phyloP scores from a whole-genome alignment of 331 rosid genomes.

The Malus hybrid region DNA sequence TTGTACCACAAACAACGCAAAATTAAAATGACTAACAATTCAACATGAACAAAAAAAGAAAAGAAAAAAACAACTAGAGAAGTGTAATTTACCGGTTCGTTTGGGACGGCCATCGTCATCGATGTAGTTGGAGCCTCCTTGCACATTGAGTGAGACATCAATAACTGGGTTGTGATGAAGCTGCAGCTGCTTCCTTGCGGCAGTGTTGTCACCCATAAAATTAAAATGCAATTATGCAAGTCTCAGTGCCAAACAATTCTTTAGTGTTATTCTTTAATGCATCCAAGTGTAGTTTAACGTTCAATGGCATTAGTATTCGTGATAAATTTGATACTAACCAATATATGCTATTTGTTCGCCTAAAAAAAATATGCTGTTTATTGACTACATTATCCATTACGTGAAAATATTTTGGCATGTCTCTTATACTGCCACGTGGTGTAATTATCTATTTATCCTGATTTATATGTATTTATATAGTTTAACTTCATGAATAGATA shows the following conservation, averaged over 20 bases:
- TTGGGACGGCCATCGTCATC: slow-evolving; percentile 72
- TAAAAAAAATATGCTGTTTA: not conserved
- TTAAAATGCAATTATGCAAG: not conserved
- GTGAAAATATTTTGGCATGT: not conserved
- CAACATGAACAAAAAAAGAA: not conserved
- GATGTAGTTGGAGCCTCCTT: slow-evolving; percentile 33
- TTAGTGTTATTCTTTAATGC: not conserved
- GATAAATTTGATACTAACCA: not conserved
- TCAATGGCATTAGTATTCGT: no score
- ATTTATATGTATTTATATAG: not conserved
- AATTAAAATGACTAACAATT: not conserved
- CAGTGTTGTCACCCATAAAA: slow-evolving; percentile 30
- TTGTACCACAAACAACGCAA: not conserved
- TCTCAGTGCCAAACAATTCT: not conserved
- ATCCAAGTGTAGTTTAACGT: not conserved
- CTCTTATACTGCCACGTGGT: not conserved
- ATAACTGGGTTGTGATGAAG: slow-evolving; percentile 20
- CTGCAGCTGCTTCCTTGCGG: slow-evolving; percentile 1
- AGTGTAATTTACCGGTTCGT: slow-evolving; percentile 43
- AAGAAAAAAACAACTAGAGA: no score
- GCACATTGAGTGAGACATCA: slow-evolving; percentile 29
- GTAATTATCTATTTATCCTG: not conserved
- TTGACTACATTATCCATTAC: not conserved
- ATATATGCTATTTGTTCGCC: not conserved
- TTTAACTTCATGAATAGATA: not conserved